phyloP scores from a whole-genome alignment of 805 yeast species.

The Candida berthetii region DNA sequence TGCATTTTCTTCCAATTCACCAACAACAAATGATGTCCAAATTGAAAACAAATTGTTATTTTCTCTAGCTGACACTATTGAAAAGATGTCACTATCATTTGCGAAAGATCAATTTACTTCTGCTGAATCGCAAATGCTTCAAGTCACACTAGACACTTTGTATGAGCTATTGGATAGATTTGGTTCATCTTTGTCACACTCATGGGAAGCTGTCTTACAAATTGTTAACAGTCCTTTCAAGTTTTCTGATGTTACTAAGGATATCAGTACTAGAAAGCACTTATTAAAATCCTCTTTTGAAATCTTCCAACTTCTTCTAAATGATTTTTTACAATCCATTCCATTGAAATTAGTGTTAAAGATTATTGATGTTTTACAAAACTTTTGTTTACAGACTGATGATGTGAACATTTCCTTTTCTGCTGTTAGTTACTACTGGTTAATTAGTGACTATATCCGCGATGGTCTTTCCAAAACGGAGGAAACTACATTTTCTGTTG shows the following conservation, averaged over 20 bases:
- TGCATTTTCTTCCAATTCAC: slow-evolving; percentile 6
- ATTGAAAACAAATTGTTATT: slow-evolving; percentile 43
- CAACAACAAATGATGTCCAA: slow-evolving; percentile 1
- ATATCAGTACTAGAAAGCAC: slow-evolving; percentile 15
- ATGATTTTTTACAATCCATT: slow-evolving; percentile 72
- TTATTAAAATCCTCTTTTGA: slow-evolving; percentile 70
- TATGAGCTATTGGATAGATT: slow-evolving; percentile 72
- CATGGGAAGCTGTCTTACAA: slow-evolving; percentile 70
- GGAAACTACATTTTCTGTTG: slow-evolving; percentile 9
- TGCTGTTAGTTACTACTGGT: slow-evolving; percentile 89
- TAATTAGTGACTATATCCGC: slow-evolving; percentile 72
- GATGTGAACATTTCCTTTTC: slow-evolving; percentile 89
- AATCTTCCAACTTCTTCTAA: slow-evolving; percentile 75
- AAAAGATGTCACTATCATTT: slow-evolving; percentile 28
- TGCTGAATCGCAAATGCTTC: slow-evolving; percentile 63
- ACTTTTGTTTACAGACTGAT: slow-evolving; percentile 62
- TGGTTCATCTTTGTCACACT: slow-evolving; percentile 53
- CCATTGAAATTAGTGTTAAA: slow-evolving; percentile 60
- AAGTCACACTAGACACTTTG: slow-evolving; percentile 54
- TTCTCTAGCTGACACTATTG: slow-evolving; percentile 40
- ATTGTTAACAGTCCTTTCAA: slow-evolving; percentile 55
- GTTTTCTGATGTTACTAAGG: slow-evolving; percentile 23
- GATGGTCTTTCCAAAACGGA: not conserved
- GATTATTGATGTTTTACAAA: slow-evolving; percentile 65
- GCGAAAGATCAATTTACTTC: slow-evolving; percentile 31